Percentiles rank a stretch among this genome's conserved stretches.
Evolutionary conservation across 108 stramenopile genomes (phyloP).

Genomic region (Bacterosira constricta): DNA sequence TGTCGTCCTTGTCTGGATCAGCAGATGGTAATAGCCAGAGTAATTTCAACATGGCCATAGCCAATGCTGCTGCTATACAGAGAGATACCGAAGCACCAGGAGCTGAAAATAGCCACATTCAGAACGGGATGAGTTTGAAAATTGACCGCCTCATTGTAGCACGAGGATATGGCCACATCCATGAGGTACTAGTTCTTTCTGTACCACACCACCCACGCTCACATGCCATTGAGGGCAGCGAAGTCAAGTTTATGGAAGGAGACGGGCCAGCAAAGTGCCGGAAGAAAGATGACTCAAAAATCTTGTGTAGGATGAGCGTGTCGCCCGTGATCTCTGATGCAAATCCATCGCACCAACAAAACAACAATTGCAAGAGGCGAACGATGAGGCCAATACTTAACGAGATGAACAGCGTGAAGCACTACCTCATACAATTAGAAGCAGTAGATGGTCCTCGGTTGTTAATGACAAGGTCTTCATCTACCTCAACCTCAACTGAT

Average conservation of each 20-base stretch:
- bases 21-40: constrained; percentile 38
- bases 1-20: constrained; percentile 41
- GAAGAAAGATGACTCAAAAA: constrained; percentile 44
- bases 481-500: constrained; percentile 43
- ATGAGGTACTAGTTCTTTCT: constrained; percentile 40
- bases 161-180: constrained; percentile 57
- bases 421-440: constrained; percentile 69
- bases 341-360: constrained; percentile 22
- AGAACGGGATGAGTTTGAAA: constrained; percentile 4
- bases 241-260: constrained; percentile 17
- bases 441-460: constrained; percentile 25
- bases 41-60: constrained; percentile 11
- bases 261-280: constrained; percentile 39
- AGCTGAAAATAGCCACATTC: constrained; percentile 1
- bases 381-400: constrained; percentile 31
- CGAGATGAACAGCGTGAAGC: constrained; percentile 47
- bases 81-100: background rate
- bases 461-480: constrained; percentile 13
- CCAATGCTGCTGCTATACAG: background rate
- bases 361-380: constrained; percentile 45
- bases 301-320: constrained; percentile 50
- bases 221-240: constrained; percentile 26
- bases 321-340: constrained; percentile 56
- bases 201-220: constrained; percentile 17
- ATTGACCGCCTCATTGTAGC: constrained; percentile 65